phyloP scores from a whole-genome alignment of 148 eudicot genomes.

The Rhododendron simsii region DNA sequence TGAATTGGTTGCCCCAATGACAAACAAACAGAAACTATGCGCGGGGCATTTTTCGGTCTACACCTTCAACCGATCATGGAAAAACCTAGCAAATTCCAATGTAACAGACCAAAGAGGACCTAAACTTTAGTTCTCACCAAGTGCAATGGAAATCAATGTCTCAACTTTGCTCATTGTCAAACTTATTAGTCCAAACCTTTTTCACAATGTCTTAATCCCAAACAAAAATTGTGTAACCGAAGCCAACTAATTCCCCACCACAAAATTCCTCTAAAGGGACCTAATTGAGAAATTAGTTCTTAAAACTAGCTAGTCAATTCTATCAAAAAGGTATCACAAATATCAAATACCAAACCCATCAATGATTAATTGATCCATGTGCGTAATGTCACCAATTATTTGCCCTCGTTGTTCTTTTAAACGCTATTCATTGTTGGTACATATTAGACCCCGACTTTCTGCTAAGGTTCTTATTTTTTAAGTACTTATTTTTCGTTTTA shows the following conservation, averaged over 20 bases:
- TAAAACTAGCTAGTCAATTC: not conserved
- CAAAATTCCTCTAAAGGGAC: not conserved
- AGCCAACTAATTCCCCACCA: not conserved
- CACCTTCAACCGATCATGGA: too few relatives aligned
- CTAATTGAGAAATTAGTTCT: not conserved
- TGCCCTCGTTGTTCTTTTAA: not conserved
- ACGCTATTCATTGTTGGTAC: not conserved
- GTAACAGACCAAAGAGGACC: not conserved
- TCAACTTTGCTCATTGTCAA: too few relatives aligned
- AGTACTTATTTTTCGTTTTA: too few relatives aligned
- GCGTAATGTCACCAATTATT: not conserved
- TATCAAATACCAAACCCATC: too few relatives aligned
- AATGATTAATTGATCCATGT: not conserved
- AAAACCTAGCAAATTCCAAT: too few relatives aligned
- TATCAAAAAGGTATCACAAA: not conserved
- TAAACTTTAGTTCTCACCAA: not conserved
- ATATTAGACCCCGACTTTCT: too few relatives aligned
- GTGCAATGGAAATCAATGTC: not conserved
- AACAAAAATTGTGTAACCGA: not conserved
- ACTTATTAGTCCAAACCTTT: not conserved
- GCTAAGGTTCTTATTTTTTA: too few relatives aligned
- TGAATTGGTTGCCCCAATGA: too few relatives aligned
- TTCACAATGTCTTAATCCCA: not conserved
- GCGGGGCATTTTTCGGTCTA: not conserved
- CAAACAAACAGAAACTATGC: too few relatives aligned